These are phyloP conservation scores for Aspergillus fischeri DNA, from an alignment of 2,329 filamentous ascomycete species.

Conservation along the genomic window DNA sequence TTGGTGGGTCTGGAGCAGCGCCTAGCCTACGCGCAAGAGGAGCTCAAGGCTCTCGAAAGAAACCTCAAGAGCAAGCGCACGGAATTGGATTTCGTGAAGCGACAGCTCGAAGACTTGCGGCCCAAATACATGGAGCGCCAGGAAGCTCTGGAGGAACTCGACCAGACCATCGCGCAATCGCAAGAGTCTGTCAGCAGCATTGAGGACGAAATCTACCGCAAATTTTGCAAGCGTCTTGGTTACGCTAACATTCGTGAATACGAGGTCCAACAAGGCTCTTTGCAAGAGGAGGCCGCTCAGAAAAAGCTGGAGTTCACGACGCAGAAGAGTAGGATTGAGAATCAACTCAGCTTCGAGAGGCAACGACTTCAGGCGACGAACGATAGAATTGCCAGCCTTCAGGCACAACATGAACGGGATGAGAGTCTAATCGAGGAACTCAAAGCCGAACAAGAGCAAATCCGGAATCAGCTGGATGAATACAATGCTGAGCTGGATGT, in stretches of 20 bases:
- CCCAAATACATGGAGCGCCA: constrained; percentile 74
- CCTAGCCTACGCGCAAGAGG: constrained; percentile 66
- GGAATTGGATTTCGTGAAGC: constrained; percentile 69
- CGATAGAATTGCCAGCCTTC: constrained; percentile 64
- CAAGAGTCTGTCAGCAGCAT: constrained; percentile 68
- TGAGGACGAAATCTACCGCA: constrained; percentile 80
- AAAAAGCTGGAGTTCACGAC: constrained; percentile 82
- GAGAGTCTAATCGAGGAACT: constrained; percentile 67
- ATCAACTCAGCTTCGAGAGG: constrained; percentile 61
- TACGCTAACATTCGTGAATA: constrained; percentile 90
- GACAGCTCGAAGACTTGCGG: constrained; percentile 68
- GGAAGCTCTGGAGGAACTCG: constrained; percentile 61
- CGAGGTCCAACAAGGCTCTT: constrained; percentile 84
- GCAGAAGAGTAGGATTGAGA: constrained; percentile 63
- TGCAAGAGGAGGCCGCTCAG: constrained; percentile 85
- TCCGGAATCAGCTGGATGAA: constrained; percentile 68
- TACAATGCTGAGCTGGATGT: constrained; percentile 73
- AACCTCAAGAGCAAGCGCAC: constrained; percentile 82
- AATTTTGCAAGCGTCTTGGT: constrained; percentile 81
- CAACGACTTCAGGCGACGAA: constrained; percentile 68
- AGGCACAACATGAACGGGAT: constrained; percentile 63
- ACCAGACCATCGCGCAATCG: constrained; percentile 52
- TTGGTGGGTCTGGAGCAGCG: constrained; percentile 75
- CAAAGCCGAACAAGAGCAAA: constrained; percentile 65
- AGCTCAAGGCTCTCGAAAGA: constrained; percentile 72